Evolutionary conservation across 2,329 filamentous ascomycete species (phyloP), one percentile per base, ranked within the genome.

Genomic region (Fusarium lateritium): DNA sequence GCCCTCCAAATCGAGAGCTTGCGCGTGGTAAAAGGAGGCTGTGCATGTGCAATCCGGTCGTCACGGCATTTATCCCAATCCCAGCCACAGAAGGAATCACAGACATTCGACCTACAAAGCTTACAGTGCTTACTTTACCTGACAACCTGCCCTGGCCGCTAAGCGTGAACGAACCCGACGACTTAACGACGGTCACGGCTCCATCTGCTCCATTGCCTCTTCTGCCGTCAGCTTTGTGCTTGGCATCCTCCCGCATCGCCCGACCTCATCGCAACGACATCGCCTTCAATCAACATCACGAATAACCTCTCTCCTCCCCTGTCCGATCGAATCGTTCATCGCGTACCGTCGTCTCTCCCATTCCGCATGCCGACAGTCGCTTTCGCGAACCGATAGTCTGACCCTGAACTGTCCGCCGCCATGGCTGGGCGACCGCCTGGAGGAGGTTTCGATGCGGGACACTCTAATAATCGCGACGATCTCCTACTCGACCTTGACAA

Each of bases 401-500:
- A 70, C 72, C 61, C 76, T 69, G 69, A 74, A 79, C 79, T 77
- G 78, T 78, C 79, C 78, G 78, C 80, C 82, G 83, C 83, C 81
- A 91, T 91, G 89, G 85, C 88, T 82, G 88, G 87, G 79, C 83
- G 84, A 82, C 84, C 83, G 70, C 76, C 79, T 66, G 79, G 80
- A 76, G 78, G 80, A 76, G 79, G 77, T 77, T 83, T 83, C 76
- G 83, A 82, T 68, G 84, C 83, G 77, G 84, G 80, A 74, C 79
- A 84, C 73, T 82, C 83, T 67, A 79, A 77, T 73, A 80, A 82
- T 73, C 80, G 78, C 73, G 82, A 88, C 76, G 86, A 91, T 77
- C 86, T 94, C 65, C 85, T 94, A 60, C 89, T 94, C 77, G 92
- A 94, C 79, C 84, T 93, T 70, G 89, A 92, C 74, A 89, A 91